These are phyloP conservation scores for Pichia norvegensis DNA, from an alignment of 1,139 yeast genomes.

Conservation along the genomic window DNA sequence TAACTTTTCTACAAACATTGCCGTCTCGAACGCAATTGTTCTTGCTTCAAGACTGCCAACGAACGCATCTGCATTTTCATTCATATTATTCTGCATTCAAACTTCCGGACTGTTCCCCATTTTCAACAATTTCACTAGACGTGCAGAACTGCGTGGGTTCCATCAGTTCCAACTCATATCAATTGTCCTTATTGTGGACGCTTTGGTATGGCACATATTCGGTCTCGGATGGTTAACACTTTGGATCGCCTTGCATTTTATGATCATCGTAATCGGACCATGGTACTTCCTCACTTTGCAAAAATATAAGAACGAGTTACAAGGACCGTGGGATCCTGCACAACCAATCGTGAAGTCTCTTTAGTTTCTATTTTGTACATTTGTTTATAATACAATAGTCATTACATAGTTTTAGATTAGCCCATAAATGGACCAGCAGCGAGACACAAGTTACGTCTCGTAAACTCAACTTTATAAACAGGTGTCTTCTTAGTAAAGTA, in stretches of 20 bases:
- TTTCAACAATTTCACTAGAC: slow-evolving; percentile 53
- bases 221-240: slow-evolving; percentile 35
- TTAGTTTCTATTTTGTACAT: neutral
- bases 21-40: slow-evolving; percentile 82
- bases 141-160: slow-evolving; percentile 26
- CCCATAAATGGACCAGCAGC: slow-evolving; percentile 79
- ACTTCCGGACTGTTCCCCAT: slow-evolving; percentile 66
- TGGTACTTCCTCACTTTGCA: slow-evolving; percentile 64
- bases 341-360: slow-evolving; percentile 42
- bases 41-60: slow-evolving; percentile 75
- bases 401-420: slow-evolving; percentile 1
- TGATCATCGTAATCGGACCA: slow-evolving; percentile 55
- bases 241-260: slow-evolving; percentile 44
- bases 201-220: slow-evolving; percentile 31
- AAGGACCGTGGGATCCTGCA: slow-evolving; percentile 94
- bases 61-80: slow-evolving; percentile 73
- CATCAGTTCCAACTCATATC: slow-evolving; percentile 33
- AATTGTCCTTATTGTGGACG: slow-evolving; percentile 25
- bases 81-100: slow-evolving; percentile 66
- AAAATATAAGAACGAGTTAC: slow-evolving; percentile 76
- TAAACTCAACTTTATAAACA: slow-evolving; percentile 85
- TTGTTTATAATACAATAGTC: neutral
- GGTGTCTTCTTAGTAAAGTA: slow-evolving; percentile 93
- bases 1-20: slow-evolving; percentile 72
- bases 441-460: slow-evolving; percentile 80